Evolutionary conservation across 345 rosid genomes (phyloP).

Genomic region (Boechera stricta): DNA sequence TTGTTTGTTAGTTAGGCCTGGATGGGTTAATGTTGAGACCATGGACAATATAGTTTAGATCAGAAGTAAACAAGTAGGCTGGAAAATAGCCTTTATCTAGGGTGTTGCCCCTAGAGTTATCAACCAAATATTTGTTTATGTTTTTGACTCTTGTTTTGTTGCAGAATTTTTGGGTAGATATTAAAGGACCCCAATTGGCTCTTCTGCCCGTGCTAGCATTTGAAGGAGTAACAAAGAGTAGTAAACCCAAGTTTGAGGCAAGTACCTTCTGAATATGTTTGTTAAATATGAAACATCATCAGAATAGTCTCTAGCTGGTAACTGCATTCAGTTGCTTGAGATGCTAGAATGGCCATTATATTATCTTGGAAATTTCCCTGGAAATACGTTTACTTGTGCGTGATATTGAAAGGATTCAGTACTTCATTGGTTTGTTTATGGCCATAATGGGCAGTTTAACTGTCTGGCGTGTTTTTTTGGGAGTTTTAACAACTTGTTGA

Average conservation of each 20-base stretch:
- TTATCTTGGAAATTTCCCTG: not conserved
- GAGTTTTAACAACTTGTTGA: not conserved
- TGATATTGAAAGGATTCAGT: not conserved
- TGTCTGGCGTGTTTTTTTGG: not conserved
- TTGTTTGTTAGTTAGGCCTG: not conserved
- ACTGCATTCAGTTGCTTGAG: not conserved
- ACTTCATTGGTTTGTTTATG: not conserved
- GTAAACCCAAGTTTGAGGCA: slow-evolving; percentile 22
- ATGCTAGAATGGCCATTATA: not conserved
- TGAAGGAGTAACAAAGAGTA: slow-evolving; percentile 4
- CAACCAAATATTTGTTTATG: not conserved
- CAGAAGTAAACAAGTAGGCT: not conserved
- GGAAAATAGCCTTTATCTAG: too few species aligned
- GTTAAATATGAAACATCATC: not conserved
- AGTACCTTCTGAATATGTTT: not conserved
- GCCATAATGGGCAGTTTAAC: not conserved
- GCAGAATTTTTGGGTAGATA: slow-evolving; percentile 23
- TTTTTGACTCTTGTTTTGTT: not conserved
- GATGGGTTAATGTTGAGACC: not conserved
- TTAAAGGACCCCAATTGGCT: slow-evolving; percentile 25
- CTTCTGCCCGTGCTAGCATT: slow-evolving; percentile 1
- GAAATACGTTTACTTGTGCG: not conserved
- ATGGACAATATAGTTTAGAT: not conserved
- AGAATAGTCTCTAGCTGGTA: not conserved
- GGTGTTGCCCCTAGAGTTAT: not conserved